A percentile compares a stretch with the other conserved stretches of the same genome.
These are phyloP conservation scores for Aspergillus proliferans DNA, from an alignment of 2,329 filamentous ascomycete genomes.

Conservation along the genomic window DNA sequence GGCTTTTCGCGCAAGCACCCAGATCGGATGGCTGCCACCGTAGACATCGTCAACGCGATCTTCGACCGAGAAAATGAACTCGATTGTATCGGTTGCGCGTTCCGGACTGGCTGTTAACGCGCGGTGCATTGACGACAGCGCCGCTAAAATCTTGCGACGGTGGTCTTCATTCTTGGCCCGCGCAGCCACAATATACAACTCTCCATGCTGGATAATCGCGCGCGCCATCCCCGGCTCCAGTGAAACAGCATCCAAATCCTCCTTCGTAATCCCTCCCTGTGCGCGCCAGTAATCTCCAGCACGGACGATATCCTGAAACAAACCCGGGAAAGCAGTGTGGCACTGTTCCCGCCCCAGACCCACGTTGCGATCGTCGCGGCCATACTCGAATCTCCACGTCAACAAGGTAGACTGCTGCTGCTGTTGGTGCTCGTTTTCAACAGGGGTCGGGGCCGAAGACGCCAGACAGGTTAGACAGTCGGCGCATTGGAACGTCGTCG, in stretches of 20 bases:
- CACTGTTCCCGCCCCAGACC: slow-evolving; percentile 17
- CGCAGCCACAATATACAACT: slow-evolving; percentile 21
- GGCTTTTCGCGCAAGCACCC: slow-evolving; percentile 30
- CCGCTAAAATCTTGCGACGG: slow-evolving; percentile 25
- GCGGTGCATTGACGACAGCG: slow-evolving; percentile 38
- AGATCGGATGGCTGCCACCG: slow-evolving; percentile 26
- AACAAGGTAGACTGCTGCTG: background rate
- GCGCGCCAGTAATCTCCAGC: slow-evolving; percentile 13
- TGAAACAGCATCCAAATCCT: slow-evolving; percentile 14
- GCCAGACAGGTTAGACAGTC: slow-evolving; percentile 8
- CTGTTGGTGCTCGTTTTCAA: background rate
- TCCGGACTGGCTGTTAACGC: slow-evolving; percentile 32
- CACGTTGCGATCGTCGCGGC: slow-evolving; percentile 17
- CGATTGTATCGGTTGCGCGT: slow-evolving; percentile 32
- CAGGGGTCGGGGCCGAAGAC: background rate
- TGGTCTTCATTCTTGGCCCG: slow-evolving; percentile 19
- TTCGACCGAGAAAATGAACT: slow-evolving; percentile 37
- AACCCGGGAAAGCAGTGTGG: slow-evolving; percentile 18
- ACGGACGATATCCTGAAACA: slow-evolving; percentile 22
- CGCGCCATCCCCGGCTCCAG: slow-evolving; percentile 21
- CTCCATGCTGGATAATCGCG: slow-evolving; percentile 18
- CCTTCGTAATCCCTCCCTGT: slow-evolving; percentile 9
- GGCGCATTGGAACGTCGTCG: slow-evolving; percentile 17
- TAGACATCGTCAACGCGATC: slow-evolving; percentile 33
- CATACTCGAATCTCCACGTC: slow-evolving; percentile 13